Percentiles rank a stretch among this genome's conserved stretches.
phyloP scores from a whole-genome alignment of 2,329 filamentous ascomycete genomes.

The Tolypocladium ovalisporum region DNA sequence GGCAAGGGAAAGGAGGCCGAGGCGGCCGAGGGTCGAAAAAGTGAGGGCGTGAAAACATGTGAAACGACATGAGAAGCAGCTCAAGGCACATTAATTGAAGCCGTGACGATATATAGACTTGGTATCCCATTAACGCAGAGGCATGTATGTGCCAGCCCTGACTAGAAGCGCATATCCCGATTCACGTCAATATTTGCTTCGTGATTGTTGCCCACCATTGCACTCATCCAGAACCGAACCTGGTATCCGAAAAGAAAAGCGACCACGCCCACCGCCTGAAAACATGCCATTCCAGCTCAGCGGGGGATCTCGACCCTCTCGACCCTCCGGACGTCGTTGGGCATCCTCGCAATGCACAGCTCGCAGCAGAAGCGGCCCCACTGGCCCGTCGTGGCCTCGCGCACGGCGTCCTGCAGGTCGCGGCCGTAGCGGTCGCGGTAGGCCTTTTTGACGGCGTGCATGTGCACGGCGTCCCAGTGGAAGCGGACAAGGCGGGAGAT shows the following conservation, averaged over 20 bases:
- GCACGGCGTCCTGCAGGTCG: constrained; percentile 67
- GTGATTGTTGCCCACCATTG: neutral
- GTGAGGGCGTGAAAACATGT: too few relatives aligned
- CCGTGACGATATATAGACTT: neutral
- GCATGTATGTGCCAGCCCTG: neutral
- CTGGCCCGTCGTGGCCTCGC: constrained; percentile 64
- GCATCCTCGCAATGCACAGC: constrained; percentile 53
- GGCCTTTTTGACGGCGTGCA: constrained; percentile 67
- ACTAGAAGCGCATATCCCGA: neutral
- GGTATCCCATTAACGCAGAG: neutral
- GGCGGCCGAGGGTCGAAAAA: constrained; percentile 34
- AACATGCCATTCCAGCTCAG: neutral
- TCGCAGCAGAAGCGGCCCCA: constrained; percentile 68
- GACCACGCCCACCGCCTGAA: neutral
- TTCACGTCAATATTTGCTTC: neutral
- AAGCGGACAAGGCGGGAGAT: constrained; percentile 79
- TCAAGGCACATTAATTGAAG: neutral
- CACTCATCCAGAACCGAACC: neutral
- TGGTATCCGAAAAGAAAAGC: neutral
- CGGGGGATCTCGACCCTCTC: constrained; percentile 11
- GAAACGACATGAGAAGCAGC: neutral
- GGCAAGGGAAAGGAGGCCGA: constrained; percentile 21
- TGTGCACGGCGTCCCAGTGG: constrained; percentile 83
- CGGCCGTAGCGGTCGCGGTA: constrained; percentile 68
- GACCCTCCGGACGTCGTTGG: constrained; percentile 45